Evolutionary conservation across 2,329 filamentous ascomycete species (phyloP), one percentile per base, ranked within the genome.

Genomic region (Keithomyces neogunnii): DNA sequence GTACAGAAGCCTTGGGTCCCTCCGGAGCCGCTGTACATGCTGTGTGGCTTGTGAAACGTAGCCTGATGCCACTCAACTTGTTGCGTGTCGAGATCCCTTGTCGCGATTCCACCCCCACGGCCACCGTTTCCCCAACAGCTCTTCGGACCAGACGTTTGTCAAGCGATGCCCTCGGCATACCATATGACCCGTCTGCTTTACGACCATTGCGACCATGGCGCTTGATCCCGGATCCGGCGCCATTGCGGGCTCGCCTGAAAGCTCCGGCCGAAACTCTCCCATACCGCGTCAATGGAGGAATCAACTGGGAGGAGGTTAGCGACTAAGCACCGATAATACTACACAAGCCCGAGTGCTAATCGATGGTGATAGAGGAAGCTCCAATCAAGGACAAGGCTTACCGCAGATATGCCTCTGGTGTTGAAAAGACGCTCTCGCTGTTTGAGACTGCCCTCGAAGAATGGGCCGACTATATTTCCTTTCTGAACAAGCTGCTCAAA

Each of bases 381-480:
- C 73, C 73, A 11, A 70, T 70, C 43, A 83, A 81, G 66, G 82
- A 85, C 68, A 85, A 85, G 66, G 69, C 77, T 49, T 92, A 89
- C 66, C 89, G 91, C 58, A 87, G 91, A 67, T 99, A 97, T 81
- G 89, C 90, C 44, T 82, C 85, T 47, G 87, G 84, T 53, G 85
- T 99, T 58, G 92, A 97, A 63, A 83, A 90, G 67, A 88, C 90
- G 35, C 78, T 99, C 55, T 81, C 87, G 45, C 77, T 96, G 35
- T 99, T 96, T 73, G 93, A 99, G 66, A 91, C 89, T 13, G 84
- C 89, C 32, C 77, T 96, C 59, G 90, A 97, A 70, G 93, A 99
- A 82, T 99, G 93, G 93, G 93, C 95, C 47, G 93, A 99, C 72
- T 99, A 99, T 66, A 99, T 99, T 63, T 96, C 92, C 19, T 99